These are phyloP conservation scores for Rutstroemia sp. DNA, from an alignment of 2,329 filamentous ascomycete species.

Conservation along the genomic window DNA sequence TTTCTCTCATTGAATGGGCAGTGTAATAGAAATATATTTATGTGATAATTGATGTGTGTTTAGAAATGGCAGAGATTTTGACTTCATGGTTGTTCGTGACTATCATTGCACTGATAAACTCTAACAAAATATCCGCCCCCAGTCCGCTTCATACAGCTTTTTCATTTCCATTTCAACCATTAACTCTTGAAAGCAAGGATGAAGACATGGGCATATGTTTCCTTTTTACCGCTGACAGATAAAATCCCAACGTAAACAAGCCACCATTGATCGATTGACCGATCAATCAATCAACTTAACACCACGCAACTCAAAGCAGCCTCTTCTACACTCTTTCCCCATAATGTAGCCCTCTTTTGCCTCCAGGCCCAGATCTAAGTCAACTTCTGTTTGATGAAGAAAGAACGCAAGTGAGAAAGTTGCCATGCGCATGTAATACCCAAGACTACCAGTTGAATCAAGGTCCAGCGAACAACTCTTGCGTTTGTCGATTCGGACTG, in stretches of 20 bases:
- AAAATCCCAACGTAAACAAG: neutral
- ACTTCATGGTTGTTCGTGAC: neutral
- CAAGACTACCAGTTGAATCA: slow-evolving; percentile 81
- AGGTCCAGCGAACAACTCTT: slow-evolving; percentile 86
- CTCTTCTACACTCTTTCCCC: neutral
- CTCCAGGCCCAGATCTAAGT: slow-evolving; percentile 48
- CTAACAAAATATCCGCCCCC: neutral
- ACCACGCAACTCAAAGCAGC: neutral
- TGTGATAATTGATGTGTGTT: neutral
- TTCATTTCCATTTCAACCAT: neutral
- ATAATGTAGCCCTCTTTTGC: neutral
- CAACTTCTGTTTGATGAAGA: slow-evolving; percentile 99
- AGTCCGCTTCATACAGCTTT: neutral
- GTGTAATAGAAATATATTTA: neutral
- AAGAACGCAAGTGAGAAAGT: slow-evolving; percentile 85
- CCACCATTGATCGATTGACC: neutral
- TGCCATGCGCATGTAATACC: slow-evolving; percentile 93
- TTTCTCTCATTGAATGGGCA: neutral
- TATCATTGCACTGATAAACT: no score
- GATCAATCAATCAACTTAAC: slow-evolving; percentile 1
- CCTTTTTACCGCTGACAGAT: no score
- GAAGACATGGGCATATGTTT: no score
- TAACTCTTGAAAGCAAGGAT: neutral
- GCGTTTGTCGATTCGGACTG: slow-evolving; percentile 91
- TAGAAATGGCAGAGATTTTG: no score